phyloP scores from a whole-genome alignment of 2,329 filamentous ascomycete species.

The Pseudocercospora pini-densiflorae region DNA sequence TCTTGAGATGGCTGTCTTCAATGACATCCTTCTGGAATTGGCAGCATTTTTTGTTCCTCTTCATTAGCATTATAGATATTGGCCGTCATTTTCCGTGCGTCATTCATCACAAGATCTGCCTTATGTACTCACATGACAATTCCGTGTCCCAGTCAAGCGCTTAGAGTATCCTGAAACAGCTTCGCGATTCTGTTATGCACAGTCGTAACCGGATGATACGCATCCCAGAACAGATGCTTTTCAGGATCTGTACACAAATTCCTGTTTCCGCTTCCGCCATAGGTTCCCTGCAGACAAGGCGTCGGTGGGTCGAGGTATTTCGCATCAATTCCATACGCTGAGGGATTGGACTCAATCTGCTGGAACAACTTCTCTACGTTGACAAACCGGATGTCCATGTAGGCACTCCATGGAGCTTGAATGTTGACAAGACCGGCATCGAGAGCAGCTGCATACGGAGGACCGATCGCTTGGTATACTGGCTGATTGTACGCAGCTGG shows the following conservation, averaged over 20 bases:
- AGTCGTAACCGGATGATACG: constrained; percentile 12
- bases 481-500: neutral
- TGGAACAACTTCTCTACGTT: constrained; percentile 7
- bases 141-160: neutral
- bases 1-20: too few relatives aligned
- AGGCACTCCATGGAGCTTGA: constrained; percentile 1
- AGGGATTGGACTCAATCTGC: neutral
- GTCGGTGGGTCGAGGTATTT: constrained; percentile 14
- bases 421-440: constrained; percentile 3
- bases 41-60: too few relatives aligned
- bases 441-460: neutral
- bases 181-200: constrained; percentile 12
- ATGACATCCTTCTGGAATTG: too few relatives aligned
- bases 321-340: constrained; percentile 2
- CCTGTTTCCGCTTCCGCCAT: neutral
- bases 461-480: neutral
- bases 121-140: too few relatives aligned
- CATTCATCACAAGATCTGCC: too few relatives aligned
- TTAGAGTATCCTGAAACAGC: constrained; percentile 3
- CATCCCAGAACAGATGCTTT: constrained; percentile 17
- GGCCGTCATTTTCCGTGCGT: too few relatives aligned
- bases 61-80: too few relatives aligned
- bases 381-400: constrained; percentile 7
- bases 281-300: constrained; percentile 1
- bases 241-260: constrained; percentile 8